Base-by-base conservation (phyloP, 805 yeast species). In the Huiozyma sinensis region DNA sequence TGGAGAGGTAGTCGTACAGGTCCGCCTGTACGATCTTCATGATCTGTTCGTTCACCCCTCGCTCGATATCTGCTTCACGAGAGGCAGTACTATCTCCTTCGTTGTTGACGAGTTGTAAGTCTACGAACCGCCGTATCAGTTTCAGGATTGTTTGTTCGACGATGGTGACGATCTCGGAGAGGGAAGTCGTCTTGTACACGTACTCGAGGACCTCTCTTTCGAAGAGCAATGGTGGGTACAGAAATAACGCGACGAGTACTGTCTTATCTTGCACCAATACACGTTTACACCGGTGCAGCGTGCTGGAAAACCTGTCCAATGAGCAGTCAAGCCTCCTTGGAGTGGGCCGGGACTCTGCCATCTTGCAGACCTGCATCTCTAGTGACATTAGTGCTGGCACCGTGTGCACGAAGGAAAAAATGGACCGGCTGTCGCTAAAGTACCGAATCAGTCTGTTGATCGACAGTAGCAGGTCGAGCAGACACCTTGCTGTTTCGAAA, bases 171-270 rank as follows among this genome's bases (percentile, higher is more conserved):
- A 51, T 52, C 11, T 52, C 52, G 6, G 53, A 49, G 17, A 52
- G 37, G 12, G 54, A 49, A 7, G 40, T 38, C 4, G 56, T 44
- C 9, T 52, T 38, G 41, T 51, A 52, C 1, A 44, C 35, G 28
- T 44, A 46, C 30, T 52, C 50, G 17, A 52, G 32, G 8, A 51
- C 35, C 33, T 47, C 50, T 46, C 53, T 46, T 29, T 51, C 56
- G 31, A 52, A 52, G 10, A 52, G 27, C 10, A 42, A 43, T 2
- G 53, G 44, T 2, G 55, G 55, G 41, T 52, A 51, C 28, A 45
- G 33, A 33, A 52, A 52, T 44, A 51, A 41, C 12, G 49, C 50
- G 29, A 52, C 29, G 28, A 49, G 30, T 28, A 45, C 45, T 41
- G 44, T 40, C 7, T 50, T 47, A 41, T 52, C 56, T 12, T 44